These are phyloP conservation scores for Sporothrix dimorphospora DNA, from an alignment of 2,329 filamentous ascomycete species.

Conservation along the genomic window DNA sequence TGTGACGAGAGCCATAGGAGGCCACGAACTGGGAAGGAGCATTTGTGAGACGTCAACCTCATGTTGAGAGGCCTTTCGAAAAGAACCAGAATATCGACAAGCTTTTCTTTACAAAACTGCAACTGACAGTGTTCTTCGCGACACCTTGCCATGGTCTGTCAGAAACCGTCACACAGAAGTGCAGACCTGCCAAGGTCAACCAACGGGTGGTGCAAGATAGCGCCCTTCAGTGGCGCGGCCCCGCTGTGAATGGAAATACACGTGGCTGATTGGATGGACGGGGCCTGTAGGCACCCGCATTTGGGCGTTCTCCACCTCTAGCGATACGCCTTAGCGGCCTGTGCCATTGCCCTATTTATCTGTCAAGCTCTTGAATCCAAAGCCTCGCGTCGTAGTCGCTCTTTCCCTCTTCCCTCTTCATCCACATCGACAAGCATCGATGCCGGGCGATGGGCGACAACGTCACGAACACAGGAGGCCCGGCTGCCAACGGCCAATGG, in stretches of 20 bases:
- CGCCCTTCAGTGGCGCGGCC: neutral
- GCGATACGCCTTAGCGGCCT: slow-evolving; percentile 14
- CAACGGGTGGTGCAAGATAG: neutral
- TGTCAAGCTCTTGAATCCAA: slow-evolving; percentile 10
- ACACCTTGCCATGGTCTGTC: neutral
- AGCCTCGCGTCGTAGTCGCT: slow-evolving; percentile 15
- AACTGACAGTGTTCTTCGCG: too few relatives aligned
- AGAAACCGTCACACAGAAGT: neutral
- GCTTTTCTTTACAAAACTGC: neutral
- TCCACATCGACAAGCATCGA: slow-evolving; percentile 12
- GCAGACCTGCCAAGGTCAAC: neutral
- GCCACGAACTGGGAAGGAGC: neutral
- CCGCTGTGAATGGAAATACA: neutral
- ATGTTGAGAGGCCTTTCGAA: neutral
- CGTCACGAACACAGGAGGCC: slow-evolving; percentile 7
- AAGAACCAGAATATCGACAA: too few relatives aligned
- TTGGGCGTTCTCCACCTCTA: neutral
- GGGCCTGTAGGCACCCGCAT: slow-evolving; percentile 1
- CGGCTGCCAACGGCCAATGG: slow-evolving; percentile 41
- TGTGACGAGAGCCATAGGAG: neutral
- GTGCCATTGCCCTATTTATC: neutral
- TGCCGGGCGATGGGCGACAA: slow-evolving; percentile 40
- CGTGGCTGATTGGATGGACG: slow-evolving; percentile 16
- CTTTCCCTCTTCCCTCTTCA: neutral
- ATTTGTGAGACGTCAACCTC: neutral